A percentile compares a stretch with the other conserved stretches of the same genome.
Conservation (phyloP, 2,329 filamentous ascomycete species). For the Ophiostoma triangulosporum region DNA sequence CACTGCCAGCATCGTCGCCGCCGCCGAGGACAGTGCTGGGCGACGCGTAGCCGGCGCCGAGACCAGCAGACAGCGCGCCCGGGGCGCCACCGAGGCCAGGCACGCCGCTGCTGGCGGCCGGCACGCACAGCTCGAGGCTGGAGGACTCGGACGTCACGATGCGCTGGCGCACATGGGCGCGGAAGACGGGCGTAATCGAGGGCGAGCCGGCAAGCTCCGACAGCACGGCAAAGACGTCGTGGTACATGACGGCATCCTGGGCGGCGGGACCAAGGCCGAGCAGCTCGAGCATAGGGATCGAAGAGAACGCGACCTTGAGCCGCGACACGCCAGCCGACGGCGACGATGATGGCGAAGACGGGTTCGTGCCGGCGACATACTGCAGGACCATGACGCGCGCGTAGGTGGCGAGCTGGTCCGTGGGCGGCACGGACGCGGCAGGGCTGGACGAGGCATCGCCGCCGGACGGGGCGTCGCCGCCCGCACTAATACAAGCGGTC, state of each 20-base stretch:
- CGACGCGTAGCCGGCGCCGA: slow-evolving; percentile 9
- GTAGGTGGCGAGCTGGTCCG: slow-evolving; percentile 14
- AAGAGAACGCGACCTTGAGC: slow-evolving; percentile 31
- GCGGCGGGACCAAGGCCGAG: slow-evolving; percentile 28
- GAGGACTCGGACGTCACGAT: slow-evolving; percentile 16
- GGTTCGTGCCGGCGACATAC: slow-evolving; percentile 13
- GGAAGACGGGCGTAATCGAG: slow-evolving; percentile 31
- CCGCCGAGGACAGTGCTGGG: neutral
- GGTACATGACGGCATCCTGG: slow-evolving; percentile 26
- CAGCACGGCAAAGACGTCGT: slow-evolving; percentile 43
- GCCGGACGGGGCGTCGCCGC: neutral
- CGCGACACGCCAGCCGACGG: slow-evolving; percentile 10
- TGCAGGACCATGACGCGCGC: slow-evolving; percentile 20
- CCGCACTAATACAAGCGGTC: neutral
- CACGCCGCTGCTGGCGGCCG: slow-evolving; percentile 3
- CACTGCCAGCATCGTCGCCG: neutral
- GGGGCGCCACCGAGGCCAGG: neutral
- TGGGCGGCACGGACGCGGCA: neutral
- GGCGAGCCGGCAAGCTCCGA: slow-evolving; percentile 31
- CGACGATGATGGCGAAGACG: slow-evolving; percentile 7
- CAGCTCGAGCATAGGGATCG: slow-evolving; percentile 26
- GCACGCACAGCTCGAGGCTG: slow-evolving; percentile 12
- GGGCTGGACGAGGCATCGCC: neutral
- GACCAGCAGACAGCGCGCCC: slow-evolving; percentile 4
- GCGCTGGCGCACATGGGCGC: slow-evolving; percentile 27